These are phyloP conservation scores for Podospora sp. DNA, from an alignment of 495 filamentous ascomycete species.

Conservation along the genomic window DNA sequence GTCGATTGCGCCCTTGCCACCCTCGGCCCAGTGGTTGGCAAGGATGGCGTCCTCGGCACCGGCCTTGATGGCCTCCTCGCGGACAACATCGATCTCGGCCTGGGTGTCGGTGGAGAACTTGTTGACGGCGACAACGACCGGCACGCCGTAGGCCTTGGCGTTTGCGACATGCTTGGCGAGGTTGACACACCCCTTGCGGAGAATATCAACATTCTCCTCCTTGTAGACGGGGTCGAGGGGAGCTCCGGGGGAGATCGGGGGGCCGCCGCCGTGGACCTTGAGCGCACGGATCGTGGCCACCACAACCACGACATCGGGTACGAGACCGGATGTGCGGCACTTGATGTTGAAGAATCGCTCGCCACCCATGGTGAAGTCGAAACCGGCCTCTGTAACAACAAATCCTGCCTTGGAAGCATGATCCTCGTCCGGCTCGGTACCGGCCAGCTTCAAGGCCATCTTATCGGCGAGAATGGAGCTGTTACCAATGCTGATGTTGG, in stretches of 20 bases:
- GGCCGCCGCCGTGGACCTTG: conserved; percentile 95
- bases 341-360: conserved; percentile 99
- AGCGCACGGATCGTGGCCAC: conserved; percentile 94
- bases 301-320: conserved; percentile 90
- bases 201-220: conserved; percentile 88
- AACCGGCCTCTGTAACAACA: conserved; percentile 96
- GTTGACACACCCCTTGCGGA: conserved; percentile 89
- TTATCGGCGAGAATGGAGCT: conserved; percentile 94
- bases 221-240: conserved; percentile 82
- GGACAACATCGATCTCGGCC: conserved; percentile 85
- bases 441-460: conserved; percentile 91
- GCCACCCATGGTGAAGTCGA: conserved; percentile 99
- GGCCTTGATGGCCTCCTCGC: conserved; percentile 87
- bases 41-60: conserved; percentile 92
- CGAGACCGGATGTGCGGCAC: conserved; percentile 89
- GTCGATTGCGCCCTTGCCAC: conserved; percentile 87
- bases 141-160: conserved; percentile 83
- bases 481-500: conserved; percentile 96
- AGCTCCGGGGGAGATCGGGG: conserved; percentile 84
- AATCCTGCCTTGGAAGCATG: conserved; percentile 83
- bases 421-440: conserved; percentile 93
- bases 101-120: conserved; percentile 92
- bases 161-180: conserved; percentile 91
- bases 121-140: conserved; percentile 98
- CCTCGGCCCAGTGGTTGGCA: conserved; percentile 96